phyloP scores from a whole-genome alignment of 2,329 filamentous ascomycete genomes.

The Aspergillus pseudonomiae region DNA sequence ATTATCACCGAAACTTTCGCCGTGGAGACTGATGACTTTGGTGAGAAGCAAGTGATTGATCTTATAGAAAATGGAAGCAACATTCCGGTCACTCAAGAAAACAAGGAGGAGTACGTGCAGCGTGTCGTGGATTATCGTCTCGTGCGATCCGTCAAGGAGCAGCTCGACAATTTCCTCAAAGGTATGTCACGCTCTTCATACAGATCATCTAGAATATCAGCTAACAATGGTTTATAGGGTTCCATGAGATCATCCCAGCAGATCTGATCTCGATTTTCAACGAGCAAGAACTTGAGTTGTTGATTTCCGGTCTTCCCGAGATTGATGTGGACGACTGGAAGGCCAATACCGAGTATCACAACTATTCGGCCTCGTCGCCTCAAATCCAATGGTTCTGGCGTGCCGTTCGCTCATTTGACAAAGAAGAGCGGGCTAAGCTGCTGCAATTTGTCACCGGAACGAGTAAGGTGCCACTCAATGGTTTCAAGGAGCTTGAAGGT shows the following conservation, averaged over 20 bases:
- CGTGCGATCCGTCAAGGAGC: slow-evolving; percentile 86
- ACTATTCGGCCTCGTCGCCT: slow-evolving; percentile 89
- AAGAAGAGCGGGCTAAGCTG: slow-evolving; percentile 96
- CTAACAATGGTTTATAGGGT: slow-evolving; percentile 58
- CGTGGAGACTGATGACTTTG: slow-evolving; percentile 91
- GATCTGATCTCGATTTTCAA: slow-evolving; percentile 97
- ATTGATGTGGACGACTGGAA: slow-evolving; percentile 99
- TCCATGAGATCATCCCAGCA: slow-evolving; percentile 96
- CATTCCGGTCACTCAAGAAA: slow-evolving; percentile 92
- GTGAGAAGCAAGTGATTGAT: slow-evolving; percentile 83
- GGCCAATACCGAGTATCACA: slow-evolving; percentile 97
- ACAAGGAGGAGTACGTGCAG: slow-evolving; percentile 97
- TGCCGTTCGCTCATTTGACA: slow-evolving; percentile 94
- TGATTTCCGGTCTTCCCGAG: slow-evolving; percentile 95
- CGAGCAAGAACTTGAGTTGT: slow-evolving; percentile 92
- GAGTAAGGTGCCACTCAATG: slow-evolving; percentile 95
- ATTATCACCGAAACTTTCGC: slow-evolving; percentile 97
- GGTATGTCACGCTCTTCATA: slow-evolving; percentile 53
- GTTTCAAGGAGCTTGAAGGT: slow-evolving; percentile 97
- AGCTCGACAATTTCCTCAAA: slow-evolving; percentile 89
- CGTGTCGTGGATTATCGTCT: slow-evolving; percentile 93
- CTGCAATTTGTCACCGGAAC: slow-evolving; percentile 98
- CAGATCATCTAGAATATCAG: background rate
- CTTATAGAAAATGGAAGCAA: slow-evolving; percentile 85
- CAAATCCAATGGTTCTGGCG: slow-evolving; percentile 99